Percentiles rank a stretch among this genome's conserved stretches.
Evolutionary conservation across 441 rosid genomes (phyloP).

Genomic region (Rhodomyrtus psidioides): DNA sequence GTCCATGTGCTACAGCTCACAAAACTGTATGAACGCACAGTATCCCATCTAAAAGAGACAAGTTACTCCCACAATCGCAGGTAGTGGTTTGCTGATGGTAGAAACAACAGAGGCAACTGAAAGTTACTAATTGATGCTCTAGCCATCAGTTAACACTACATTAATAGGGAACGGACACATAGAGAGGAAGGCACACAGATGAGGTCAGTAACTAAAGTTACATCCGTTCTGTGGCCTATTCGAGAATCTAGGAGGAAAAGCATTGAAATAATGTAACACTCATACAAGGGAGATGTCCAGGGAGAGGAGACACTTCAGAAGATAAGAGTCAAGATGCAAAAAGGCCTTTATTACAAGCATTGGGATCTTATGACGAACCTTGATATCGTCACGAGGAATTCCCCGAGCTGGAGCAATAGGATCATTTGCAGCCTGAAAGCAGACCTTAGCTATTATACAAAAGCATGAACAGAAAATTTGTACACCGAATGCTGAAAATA

Average conservation of each 20-base stretch:
- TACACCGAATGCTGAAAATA: not conserved
- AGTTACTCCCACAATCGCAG: not conserved
- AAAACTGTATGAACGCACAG: not conserved
- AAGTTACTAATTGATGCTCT: not conserved
- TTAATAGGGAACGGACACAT: not conserved
- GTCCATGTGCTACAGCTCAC: not conserved
- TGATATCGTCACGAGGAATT: constrained; percentile 67
- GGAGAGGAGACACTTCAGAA: not conserved
- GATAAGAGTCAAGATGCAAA: not conserved
- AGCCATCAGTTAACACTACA: not conserved
- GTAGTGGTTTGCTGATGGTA: not conserved
- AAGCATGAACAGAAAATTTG: not conserved
- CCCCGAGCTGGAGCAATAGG: constrained; percentile 80
- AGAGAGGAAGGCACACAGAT: not conserved
- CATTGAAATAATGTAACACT: not conserved
- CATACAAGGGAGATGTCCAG: not conserved
- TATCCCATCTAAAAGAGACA: not conserved
- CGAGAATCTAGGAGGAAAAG: not conserved
- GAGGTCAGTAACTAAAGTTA: not conserved
- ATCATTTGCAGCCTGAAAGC: constrained; percentile 65
- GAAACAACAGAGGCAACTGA: not conserved
- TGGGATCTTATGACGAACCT: constrained; percentile 24
- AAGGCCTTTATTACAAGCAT: not conserved
- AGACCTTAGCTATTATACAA: not conserved
- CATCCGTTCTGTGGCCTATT: not conserved